A percentile compares a stretch with the other conserved stretches of the same genome.
These are phyloP conservation scores for Candida silvicultrix DNA, from an alignment of 805 yeast genomes.

Conservation along the genomic window DNA sequence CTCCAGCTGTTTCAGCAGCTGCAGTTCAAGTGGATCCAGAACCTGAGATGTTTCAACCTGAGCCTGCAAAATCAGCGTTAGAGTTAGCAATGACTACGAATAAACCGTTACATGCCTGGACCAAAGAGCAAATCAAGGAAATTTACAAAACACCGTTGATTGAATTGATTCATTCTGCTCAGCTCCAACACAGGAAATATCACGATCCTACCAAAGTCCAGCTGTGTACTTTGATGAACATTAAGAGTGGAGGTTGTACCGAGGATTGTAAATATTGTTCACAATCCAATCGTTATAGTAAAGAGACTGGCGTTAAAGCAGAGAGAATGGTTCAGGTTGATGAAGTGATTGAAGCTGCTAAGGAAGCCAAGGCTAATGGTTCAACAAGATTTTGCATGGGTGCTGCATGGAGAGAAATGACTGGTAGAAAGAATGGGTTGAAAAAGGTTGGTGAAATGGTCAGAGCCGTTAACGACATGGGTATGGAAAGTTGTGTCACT, in stretches of 20 bases:
- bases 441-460: slow-evolving; percentile 63
- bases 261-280: slow-evolving; percentile 83
- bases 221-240: slow-evolving; percentile 66
- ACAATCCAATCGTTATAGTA: slow-evolving; percentile 55
- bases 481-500: slow-evolving; percentile 76
- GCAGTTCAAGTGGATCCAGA: not conserved
- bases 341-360: slow-evolving; percentile 83
- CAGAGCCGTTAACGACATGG: slow-evolving; percentile 51
- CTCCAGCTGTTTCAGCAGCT: not conserved
- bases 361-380: slow-evolving; percentile 80
- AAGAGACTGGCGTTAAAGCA: slow-evolving; percentile 59
- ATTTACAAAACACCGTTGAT: slow-evolving; percentile 63
- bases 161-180: slow-evolving; percentile 55
- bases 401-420: slow-evolving; percentile 86
- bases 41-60: not conserved
- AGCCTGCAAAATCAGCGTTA: not conserved
- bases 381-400: slow-evolving; percentile 81
- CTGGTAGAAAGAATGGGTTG: slow-evolving; percentile 64
- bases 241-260: slow-evolving; percentile 76
- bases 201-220: slow-evolving; percentile 70
- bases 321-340: slow-evolving; percentile 51
- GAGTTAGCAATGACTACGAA: not conserved
- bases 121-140: slow-evolving; percentile 49
- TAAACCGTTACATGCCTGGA: slow-evolving; percentile 37
- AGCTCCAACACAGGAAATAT: slow-evolving; percentile 55